These are phyloP conservation scores for Pueraria montana DNA, from an alignment of 306 rosid species.

Conservation along the genomic window DNA sequence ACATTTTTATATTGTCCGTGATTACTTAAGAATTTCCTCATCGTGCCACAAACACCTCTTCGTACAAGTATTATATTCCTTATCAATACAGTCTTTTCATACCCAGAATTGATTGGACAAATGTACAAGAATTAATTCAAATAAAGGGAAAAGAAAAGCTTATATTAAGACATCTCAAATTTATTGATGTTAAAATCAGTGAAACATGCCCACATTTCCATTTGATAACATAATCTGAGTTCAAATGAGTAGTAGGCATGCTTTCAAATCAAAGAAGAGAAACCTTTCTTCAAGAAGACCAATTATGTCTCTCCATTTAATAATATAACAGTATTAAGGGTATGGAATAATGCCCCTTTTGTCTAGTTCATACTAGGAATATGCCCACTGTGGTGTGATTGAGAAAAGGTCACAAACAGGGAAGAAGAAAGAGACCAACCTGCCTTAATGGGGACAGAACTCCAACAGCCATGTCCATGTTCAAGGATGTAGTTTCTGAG, in stretches of 20 bases:
- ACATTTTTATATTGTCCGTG: neutral
- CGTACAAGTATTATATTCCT: neutral
- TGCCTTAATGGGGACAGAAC: conserved; percentile 84
- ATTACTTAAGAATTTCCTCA: neutral
- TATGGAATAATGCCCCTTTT: conserved; percentile 26
- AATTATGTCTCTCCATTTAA: conserved; percentile 8
- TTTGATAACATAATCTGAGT: conserved; percentile 14
- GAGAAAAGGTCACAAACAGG: conserved; percentile 22
- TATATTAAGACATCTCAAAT: conserved; percentile 4
- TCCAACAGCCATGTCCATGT: conserved; percentile 93
- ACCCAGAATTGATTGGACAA: neutral
- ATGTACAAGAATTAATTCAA: neutral
- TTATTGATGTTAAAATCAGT: conserved; percentile 4
- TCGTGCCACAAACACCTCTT: neutral
- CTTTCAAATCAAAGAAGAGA: conserved; percentile 21
- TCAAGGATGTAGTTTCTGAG: conserved; percentile 73
- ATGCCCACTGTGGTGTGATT: neutral
- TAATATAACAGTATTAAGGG: neutral
- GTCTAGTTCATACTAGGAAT: neutral
- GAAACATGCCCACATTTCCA: conserved; percentile 45
- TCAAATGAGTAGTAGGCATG: conserved; percentile 19
- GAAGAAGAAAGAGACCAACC: conserved; percentile 58
- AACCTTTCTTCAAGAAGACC: neutral
- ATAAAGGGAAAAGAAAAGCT: neutral
- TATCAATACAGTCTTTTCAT: conserved; percentile 6